phyloP scores from a whole-genome alignment of 208 protist species.

The Tritrichomonas musculus region DNA sequence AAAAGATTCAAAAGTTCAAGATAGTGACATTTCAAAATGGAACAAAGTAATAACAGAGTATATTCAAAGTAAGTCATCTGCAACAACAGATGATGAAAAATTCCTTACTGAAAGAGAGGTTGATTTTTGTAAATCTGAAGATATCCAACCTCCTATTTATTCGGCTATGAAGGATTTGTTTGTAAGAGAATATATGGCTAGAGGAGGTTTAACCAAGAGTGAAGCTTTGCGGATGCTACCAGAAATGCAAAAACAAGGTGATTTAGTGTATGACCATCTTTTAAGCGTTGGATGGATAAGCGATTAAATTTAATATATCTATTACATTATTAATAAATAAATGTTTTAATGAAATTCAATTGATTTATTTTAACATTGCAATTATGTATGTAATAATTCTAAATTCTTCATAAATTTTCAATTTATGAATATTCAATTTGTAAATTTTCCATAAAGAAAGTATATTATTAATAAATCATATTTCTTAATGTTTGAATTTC shows the following conservation, averaged over 20 bases:
- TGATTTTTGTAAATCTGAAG: neutral
- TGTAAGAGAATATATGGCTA: neutral
- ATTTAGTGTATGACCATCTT: neutral
- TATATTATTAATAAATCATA: too few relatives aligned
- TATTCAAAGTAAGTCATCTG: neutral
- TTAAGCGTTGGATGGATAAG: neutral
- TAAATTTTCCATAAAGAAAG: too few relatives aligned
- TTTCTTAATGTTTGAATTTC: too few relatives aligned
- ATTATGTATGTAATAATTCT: too few relatives aligned
- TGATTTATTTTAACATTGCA: too few relatives aligned
- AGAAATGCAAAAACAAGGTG: neutral
- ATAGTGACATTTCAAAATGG: neutral
- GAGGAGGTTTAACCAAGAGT: neutral
- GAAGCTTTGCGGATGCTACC: neutral
- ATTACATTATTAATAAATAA: too few relatives aligned
- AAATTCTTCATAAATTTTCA: too few relatives aligned
- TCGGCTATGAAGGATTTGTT: neutral
- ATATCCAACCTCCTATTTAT: neutral
- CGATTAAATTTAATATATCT: conserved; percentile 31
- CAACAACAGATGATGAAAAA: neutral
- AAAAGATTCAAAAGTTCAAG: neutral
- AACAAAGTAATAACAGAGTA: neutral
- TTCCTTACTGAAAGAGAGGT: neutral
- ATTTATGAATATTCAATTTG: too few relatives aligned
- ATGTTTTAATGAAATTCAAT: too few relatives aligned